Evolutionary conservation across 306 rosid species (phyloP).

Genomic region (Fragaria nilgerrensis): DNA sequence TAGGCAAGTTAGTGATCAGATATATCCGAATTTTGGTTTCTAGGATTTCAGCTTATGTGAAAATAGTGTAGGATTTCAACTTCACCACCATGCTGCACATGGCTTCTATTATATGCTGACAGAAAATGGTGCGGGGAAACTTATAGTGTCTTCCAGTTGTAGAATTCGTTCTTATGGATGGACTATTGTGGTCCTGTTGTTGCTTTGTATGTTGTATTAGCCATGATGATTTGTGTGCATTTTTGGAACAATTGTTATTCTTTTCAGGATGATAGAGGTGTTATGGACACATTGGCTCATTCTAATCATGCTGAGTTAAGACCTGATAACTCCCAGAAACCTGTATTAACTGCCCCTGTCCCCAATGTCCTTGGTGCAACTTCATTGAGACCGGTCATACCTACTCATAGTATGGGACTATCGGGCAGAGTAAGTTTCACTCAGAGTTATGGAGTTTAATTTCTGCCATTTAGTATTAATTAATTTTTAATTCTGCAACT

Average conservation of each 20-base stretch:
- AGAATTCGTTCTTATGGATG: constrained; percentile 9
- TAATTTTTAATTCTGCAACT: no score
- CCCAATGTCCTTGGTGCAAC: constrained; percentile 41
- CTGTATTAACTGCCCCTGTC: no score
- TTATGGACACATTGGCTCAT: constrained; percentile 40
- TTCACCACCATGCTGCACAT: constrained; percentile 10
- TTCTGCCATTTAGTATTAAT: no score
- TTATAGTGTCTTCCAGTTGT: neutral
- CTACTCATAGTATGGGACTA: constrained; percentile 66
- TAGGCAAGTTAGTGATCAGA: no score
- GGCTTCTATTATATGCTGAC: constrained; percentile 14
- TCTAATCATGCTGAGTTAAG: constrained; percentile 50
- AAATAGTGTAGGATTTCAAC: no score
- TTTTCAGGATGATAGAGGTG: constrained; percentile 62
- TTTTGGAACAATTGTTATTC: constrained; percentile 10
- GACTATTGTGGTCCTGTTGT: constrained; percentile 15
- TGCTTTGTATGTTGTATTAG: constrained; percentile 3
- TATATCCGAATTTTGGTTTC: no score
- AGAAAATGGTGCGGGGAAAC: neutral
- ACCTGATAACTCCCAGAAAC: no score
- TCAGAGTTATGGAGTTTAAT: no score
- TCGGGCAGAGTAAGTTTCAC: no score
- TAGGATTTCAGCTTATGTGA: no score
- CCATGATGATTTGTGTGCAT: constrained; percentile 16
- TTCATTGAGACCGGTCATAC: constrained; percentile 51